phyloP scores from a whole-genome alignment of 352 stramenopile genomes.

The Pythium vanterpoolii region DNA sequence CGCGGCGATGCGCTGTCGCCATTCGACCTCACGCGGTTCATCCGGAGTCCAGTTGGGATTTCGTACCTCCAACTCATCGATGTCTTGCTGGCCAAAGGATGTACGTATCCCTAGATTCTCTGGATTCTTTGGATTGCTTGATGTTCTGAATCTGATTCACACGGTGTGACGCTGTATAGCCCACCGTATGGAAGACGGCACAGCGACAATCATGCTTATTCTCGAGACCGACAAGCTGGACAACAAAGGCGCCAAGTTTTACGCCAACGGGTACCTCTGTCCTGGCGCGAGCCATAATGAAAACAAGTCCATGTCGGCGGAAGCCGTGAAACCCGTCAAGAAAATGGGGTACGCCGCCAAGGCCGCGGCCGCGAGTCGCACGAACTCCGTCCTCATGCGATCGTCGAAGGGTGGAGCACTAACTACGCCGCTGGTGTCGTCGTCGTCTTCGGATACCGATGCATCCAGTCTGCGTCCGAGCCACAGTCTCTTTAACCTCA shows the following conservation, averaged over 20 bases:
- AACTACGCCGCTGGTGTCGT: not conserved
- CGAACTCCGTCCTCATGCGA: too few species aligned
- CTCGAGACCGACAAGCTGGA: conserved; percentile 74
- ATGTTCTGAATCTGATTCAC: not conserved
- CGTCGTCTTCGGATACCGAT: conserved; percentile 2
- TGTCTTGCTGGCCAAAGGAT: conserved; percentile 63
- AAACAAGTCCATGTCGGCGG: not conserved
- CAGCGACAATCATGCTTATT: conserved; percentile 63
- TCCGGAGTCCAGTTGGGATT: conserved; percentile 70
- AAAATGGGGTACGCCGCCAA: conserved; percentile 15
- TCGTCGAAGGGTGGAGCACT: not conserved
- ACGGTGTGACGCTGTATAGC: conserved; percentile 25
- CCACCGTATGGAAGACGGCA: conserved; percentile 44
- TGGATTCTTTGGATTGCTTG: conserved; percentile 7
- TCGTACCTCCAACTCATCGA: conserved; percentile 84
- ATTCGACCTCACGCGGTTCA: conserved; percentile 68
- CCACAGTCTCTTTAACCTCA: conserved; percentile 29
- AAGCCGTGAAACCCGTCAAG: conserved; percentile 5
- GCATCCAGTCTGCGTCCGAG: conserved; percentile 9
- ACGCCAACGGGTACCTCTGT: conserved; percentile 73
- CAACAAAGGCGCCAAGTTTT: conserved; percentile 74
- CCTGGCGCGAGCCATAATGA: conserved; percentile 45
- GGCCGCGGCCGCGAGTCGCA: conserved; percentile 1
- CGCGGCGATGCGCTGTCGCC: conserved; percentile 51
- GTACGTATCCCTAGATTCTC: conserved; percentile 31